These are phyloP conservation scores for Yamadazyma songkhlaensis DNA, from an alignment of 1,139 yeast genomes.

Conservation along the genomic window DNA sequence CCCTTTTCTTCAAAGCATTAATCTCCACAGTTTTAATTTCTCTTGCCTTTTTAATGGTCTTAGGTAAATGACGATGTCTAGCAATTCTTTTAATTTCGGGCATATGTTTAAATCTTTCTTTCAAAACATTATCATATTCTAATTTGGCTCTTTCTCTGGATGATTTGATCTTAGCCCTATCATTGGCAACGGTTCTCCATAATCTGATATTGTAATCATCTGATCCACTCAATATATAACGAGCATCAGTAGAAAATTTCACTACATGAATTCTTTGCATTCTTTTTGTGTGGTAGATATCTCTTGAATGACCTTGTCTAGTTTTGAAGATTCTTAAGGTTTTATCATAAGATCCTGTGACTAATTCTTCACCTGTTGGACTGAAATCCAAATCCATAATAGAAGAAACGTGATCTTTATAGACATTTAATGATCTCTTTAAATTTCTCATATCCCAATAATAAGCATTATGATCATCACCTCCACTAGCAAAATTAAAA, in stretches of 20 bases:
- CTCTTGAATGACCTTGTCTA: slow-evolving; percentile 88
- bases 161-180: slow-evolving; percentile 76
- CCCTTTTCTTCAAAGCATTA: slow-evolving; percentile 71
- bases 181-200: slow-evolving; percentile 89
- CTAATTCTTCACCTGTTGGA: slow-evolving; percentile 96
- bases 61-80: slow-evolving; percentile 90
- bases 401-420: slow-evolving; percentile 95
- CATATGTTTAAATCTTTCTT: slow-evolving; percentile 92
- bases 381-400: slow-evolving; percentile 92
- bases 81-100: slow-evolving; percentile 91
- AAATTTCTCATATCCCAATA: slow-evolving; percentile 96
- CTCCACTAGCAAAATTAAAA: slow-evolving; percentile 85
- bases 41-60: slow-evolving; percentile 79
- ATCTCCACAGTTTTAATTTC: slow-evolving; percentile 80
- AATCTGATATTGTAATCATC: slow-evolving; percentile 94
- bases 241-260: slow-evolving; percentile 82
- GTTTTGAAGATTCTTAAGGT: slow-evolving; percentile 78
- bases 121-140: slow-evolving; percentile 88
- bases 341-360: slow-evolving; percentile 93
- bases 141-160: slow-evolving; percentile 77
- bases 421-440: slow-evolving; percentile 73
- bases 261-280: slow-evolving; percentile 94
- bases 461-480: slow-evolving; percentile 93
- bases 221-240: slow-evolving; percentile 84
- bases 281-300: slow-evolving; percentile 92